Percentiles rank a stretch among this genome's conserved stretches.
phyloP scores from a whole-genome alignment of 2,329 filamentous ascomycete genomes.

The Colletotrichum camelliae region DNA sequence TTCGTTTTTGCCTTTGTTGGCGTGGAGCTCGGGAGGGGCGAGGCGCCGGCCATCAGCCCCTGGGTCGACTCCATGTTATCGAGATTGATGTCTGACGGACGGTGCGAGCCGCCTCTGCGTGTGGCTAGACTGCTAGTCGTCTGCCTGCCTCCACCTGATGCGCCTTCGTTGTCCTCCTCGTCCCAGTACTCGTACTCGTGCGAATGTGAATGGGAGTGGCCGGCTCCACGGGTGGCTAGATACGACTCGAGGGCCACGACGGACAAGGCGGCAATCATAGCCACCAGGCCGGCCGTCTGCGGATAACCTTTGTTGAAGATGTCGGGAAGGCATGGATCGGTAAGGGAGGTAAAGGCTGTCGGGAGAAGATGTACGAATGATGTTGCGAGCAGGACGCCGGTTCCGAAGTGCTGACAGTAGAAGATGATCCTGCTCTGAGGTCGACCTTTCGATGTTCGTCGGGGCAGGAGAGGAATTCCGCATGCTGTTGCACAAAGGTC shows the following conservation, averaged over 20 bases:
- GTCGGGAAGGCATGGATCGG: constrained; percentile 73
- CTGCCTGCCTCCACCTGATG: constrained; percentile 20
- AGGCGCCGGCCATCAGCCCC: constrained; percentile 63
- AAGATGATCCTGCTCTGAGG: constrained; percentile 68
- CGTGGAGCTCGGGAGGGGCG: constrained; percentile 62
- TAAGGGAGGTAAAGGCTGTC: constrained; percentile 70
- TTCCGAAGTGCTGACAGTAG: constrained; percentile 77
- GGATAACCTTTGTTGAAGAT: constrained; percentile 83
- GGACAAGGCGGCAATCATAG: constrained; percentile 80
- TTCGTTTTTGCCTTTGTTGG: constrained; percentile 36
- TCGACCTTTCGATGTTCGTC: constrained; percentile 60
- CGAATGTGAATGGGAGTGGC: constrained; percentile 58
- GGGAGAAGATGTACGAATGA: constrained; percentile 81
- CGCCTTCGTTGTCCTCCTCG: constrained; percentile 43
- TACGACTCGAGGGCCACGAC: constrained; percentile 91
- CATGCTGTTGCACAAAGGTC: constrained; percentile 51
- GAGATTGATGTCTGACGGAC: constrained; percentile 56
- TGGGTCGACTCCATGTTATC: constrained; percentile 57
- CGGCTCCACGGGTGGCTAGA: constrained; percentile 74
- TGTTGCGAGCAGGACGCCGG: constrained; percentile 84
- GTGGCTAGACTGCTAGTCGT: constrained; percentile 37
- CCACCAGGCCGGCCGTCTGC: constrained; percentile 80
- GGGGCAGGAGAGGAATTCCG: constrained; percentile 69
- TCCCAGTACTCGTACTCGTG: constrained; percentile 56
- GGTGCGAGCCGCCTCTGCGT: constrained; percentile 40